Evolutionary conservation across 1,284 basidiomycete genomes (phyloP).

Genomic region (Sanghuangporus sanghuang): DNA sequence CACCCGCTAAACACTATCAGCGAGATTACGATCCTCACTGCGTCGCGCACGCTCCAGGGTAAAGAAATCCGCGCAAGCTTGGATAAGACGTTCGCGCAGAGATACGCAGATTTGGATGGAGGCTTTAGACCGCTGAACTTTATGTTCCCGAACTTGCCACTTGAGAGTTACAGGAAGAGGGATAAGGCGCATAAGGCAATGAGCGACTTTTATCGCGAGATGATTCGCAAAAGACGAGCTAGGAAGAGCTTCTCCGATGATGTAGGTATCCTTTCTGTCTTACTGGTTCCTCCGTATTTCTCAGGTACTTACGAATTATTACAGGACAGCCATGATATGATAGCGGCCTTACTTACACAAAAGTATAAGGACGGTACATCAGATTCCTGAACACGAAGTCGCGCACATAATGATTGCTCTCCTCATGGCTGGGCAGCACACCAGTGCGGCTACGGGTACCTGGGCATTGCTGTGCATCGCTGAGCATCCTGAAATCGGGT

Average conservation of each 20-base stretch:
- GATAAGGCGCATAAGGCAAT: constrained; percentile 92
- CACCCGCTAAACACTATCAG: constrained; percentile 71
- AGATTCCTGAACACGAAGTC: constrained; percentile 84
- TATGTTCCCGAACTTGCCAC: constrained; percentile 89
- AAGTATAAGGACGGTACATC: constrained; percentile 81
- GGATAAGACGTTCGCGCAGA: constrained; percentile 80
- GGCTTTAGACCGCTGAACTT: constrained; percentile 92
- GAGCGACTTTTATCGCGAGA: constrained; percentile 89
- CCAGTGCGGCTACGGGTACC: constrained; percentile 84
- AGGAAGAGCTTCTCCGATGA: constrained; percentile 33
- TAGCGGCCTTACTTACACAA: constrained; percentile 83
- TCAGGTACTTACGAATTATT: background rate
- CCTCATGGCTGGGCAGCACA: constrained; percentile 98
- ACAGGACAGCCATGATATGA: constrained; percentile 85
- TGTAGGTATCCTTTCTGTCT: constrained; percentile 25
- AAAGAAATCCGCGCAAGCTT: constrained; percentile 78
- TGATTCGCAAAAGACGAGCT: constrained; percentile 75
- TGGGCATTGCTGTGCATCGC: constrained; percentile 94
- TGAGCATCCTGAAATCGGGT: constrained; percentile 73
- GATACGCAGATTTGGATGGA: constrained; percentile 89
- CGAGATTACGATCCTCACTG: constrained; percentile 96
- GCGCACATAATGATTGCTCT: constrained; percentile 96
- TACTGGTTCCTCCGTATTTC: background rate
- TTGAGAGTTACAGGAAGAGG: constrained; percentile 83
- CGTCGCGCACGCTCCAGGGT: constrained; percentile 89